Evolutionary conservation across 1,139 yeast genomes (phyloP), one percentile per base, ranked within the genome.

Genomic region (Candida tropicalis): DNA sequence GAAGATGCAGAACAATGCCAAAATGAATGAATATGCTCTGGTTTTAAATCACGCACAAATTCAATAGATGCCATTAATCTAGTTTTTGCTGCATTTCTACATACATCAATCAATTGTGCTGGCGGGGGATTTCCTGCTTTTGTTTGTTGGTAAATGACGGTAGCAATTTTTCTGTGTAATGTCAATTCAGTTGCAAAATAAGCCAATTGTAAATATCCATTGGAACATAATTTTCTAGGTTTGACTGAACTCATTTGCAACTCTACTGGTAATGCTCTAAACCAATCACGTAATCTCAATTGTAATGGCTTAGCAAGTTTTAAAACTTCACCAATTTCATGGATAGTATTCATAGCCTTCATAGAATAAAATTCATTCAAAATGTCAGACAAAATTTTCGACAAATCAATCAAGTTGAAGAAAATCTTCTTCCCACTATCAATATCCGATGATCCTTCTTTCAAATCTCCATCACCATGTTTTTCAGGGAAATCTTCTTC

Each of bases 101-200:
- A 88, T 2, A 90, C 91, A 35, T 70, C 70, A 3, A 82, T 72
- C 43, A 73, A 56, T 41, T 89, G 77, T 42, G 79, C 81, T 7
- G 77, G 77, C 1, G 91, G 84, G 2, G 63, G 57, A 24, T 62
- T 59, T 1, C 73, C 73, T 2, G 60, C 54, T 15, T 53, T 42
- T 1, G 79, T 66, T 46, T 75, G 79, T 35, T 71, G 65, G 44
- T 68, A 66, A 31, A 84, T 68, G 1, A 81, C 69, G 5, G 87
- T 73, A 34, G 89, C 81, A 39, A 90, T 89, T 54, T 86, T 82
- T 38, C 97, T 68, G 61, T 90, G 97, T 33, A 90, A 68, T 0
- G 95, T 85, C 35, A 89, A 79, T 58, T 90, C 97, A 0, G 95
- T 82, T 0, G 95, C 93, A 67, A 89, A 87, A 63, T 90, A 89